Conservation (phyloP, 768 basidiomycete species). For the Tylopilus sp. region DNA sequence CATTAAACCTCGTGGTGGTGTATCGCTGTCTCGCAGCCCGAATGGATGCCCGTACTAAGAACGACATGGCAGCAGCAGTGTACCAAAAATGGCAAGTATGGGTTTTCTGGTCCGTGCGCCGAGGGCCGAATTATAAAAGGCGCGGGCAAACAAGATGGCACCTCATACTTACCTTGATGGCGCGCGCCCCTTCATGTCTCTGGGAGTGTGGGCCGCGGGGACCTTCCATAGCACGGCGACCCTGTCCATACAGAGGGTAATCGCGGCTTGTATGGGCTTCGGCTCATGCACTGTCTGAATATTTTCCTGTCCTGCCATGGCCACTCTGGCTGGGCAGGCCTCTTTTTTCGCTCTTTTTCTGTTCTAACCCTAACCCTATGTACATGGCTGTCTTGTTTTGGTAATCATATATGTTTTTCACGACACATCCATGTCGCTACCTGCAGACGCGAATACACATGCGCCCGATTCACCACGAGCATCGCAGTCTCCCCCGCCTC, state of each 20-base stretch:
- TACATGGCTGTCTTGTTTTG: background rate
- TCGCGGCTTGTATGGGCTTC: conserved; percentile 52
- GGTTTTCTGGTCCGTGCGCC: conserved; percentile 27
- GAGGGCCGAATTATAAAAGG: conserved; percentile 28
- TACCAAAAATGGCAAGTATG: conserved; percentile 1
- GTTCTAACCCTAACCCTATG: conserved; percentile 33
- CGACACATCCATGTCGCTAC: background rate
- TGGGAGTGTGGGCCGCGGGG: conserved; percentile 54
- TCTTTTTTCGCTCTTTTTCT: conserved; percentile 8
- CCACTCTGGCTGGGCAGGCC: conserved; percentile 44
- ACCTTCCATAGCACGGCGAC: conserved; percentile 56
- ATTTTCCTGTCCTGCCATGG: conserved; percentile 71
- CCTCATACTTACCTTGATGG: conserved; percentile 65
- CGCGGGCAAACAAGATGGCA: background rate
- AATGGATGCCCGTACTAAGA: background rate
- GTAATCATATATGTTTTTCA: background rate
- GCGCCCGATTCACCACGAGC: conserved; percentile 57
- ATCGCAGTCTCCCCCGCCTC: conserved; percentile 69
- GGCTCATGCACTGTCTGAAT: conserved; percentile 78
- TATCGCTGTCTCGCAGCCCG: background rate
- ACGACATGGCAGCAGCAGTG: background rate
- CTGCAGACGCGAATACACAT: background rate
- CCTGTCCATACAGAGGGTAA: conserved; percentile 47
- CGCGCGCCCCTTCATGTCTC: conserved; percentile 51
- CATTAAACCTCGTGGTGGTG: background rate